Percentiles rank a stretch among this genome's conserved stretches.
These are phyloP conservation scores for Forsythia suspensa DNA, from an alignment of 257 asterid species.

Conservation along the genomic window DNA sequence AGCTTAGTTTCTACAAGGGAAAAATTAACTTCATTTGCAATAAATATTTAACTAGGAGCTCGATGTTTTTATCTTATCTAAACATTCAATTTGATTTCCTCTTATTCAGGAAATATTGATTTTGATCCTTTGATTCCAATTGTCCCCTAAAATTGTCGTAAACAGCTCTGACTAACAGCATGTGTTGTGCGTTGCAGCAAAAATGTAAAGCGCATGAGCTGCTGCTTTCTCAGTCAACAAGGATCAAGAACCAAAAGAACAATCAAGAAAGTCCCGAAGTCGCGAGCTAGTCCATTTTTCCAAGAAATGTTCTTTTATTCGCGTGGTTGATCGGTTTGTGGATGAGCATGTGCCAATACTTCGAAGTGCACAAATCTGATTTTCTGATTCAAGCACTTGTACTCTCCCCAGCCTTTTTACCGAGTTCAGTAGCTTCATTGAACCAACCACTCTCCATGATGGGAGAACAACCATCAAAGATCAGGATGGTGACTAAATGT, in stretches of 20 bases:
- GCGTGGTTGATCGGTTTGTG: not conserved
- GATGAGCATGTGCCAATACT: not conserved
- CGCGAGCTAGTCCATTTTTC: conserved; percentile 8
- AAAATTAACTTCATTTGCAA: too few species aligned
- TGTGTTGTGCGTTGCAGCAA: conserved; percentile 24
- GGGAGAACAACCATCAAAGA: not conserved
- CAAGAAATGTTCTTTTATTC: not conserved
- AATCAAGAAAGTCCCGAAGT: conserved; percentile 37
- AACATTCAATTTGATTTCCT: too few species aligned
- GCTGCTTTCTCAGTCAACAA: conserved; percentile 61
- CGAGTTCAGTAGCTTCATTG: too few species aligned
- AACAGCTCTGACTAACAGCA: not conserved
- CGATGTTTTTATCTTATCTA: not conserved
- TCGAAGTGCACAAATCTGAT: not conserved
- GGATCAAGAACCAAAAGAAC: conserved; percentile 38
- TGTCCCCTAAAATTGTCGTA: conserved; percentile 6
- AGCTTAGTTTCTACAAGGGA: not conserved
- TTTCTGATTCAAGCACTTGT: not conserved
- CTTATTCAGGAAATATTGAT: too few species aligned
- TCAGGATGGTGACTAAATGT: not conserved
- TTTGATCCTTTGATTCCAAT: not conserved
- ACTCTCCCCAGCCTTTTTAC: not conserved
- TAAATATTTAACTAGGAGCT: too few species aligned
- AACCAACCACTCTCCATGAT: not conserved
- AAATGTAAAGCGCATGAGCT: conserved; percentile 69